Base-by-base conservation (phyloP, 1,284 basidiomycete genomes). In the Ustilago trichophora region DNA sequence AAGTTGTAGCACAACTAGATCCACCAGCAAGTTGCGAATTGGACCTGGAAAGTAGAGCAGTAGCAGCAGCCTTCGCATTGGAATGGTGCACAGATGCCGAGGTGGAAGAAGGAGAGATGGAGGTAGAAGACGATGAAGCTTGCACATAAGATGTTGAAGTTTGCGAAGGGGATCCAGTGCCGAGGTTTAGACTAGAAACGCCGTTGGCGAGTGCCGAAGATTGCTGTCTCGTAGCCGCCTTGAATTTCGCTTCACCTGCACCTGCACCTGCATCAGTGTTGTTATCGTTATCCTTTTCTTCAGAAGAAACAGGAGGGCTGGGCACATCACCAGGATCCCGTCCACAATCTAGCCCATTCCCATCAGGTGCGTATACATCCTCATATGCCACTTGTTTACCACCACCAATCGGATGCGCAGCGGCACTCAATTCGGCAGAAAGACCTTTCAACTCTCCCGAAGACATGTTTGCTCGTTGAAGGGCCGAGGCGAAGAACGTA, bases 331-430 rank as follows among this genome's bases (percentile, higher is more conserved):
- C 69, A 7, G 69, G 69, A 51, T 68, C 65, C 8, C 47, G 36
- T 5, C 69, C 69, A 29, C 65, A 72, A n/a, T 72, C 69, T 9
- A 72, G 19, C 0, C 69, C 69, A 32, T 72, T 60, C 3, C 68
- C 68, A 19, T 72, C 63, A 0, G 63, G 48, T 5, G 68, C 68
- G 32, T 60, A 56, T 13, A 68, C 51, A 32, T 68, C 51, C 19
- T 50, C 29, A 29, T 12, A 24, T n/a, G n/a, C n/a, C n/a, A n/a
- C n/a, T n/a, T n/a, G n/a, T 15, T 38, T 11, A 12, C 29, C 11
- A 27, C 1, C 8, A n/a, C 33, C 29, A 15, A 67, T 6, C 8
- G 70, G 60, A 26, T 62, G 56, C 2, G 51, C 52, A 26, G 55
- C 58, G 10, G 47, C 19, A 11, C 37, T 43, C 2, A 55, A 11